Percentiles rank a stretch among this genome's conserved stretches.
phyloP scores from a whole-genome alignment of 805 yeast species.

The Candida glaebosa region DNA sequence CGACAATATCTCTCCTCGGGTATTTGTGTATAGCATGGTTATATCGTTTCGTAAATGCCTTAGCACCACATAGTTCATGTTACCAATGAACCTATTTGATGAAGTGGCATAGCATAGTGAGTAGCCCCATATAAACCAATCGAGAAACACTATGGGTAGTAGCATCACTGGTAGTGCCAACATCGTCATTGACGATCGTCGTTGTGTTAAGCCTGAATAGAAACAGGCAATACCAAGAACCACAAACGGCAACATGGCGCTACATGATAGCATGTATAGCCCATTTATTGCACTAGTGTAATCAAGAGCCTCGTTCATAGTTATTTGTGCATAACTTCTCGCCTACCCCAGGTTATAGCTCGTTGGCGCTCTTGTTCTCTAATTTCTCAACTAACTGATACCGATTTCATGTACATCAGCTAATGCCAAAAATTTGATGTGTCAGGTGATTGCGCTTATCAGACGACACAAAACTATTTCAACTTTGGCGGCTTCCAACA shows the following conservation, averaged over 20 bases:
- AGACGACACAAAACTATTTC: neutral
- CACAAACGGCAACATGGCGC: slow-evolving; percentile 27
- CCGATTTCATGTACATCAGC: neutral
- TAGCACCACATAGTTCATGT: slow-evolving; percentile 27
- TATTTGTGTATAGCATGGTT: slow-evolving; percentile 23
- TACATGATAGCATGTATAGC: slow-evolving; percentile 34
- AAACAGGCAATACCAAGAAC: slow-evolving; percentile 36
- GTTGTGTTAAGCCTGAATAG: slow-evolving; percentile 41
- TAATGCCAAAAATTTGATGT: neutral
- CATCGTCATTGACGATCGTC: slow-evolving; percentile 40
- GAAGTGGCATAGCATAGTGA: slow-evolving; percentile 38
- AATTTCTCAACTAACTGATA: neutral
- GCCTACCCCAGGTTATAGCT: no score
- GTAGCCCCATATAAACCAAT: slow-evolving; percentile 46
- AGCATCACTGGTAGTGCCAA: slow-evolving; percentile 33
- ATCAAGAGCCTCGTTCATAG: neutral
- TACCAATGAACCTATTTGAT: slow-evolving; percentile 32
- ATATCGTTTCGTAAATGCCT: slow-evolving; percentile 21
- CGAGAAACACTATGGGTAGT: slow-evolving; percentile 30
- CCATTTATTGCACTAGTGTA: slow-evolving; percentile 8
- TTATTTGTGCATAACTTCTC: neutral
- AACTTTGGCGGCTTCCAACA: slow-evolving; percentile 13
- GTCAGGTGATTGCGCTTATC: neutral
- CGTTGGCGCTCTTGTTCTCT: neutral
- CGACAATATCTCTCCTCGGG: slow-evolving; percentile 36